Conservation (phyloP, 306 rosid species). For the Acacia acuminata region DNA sequence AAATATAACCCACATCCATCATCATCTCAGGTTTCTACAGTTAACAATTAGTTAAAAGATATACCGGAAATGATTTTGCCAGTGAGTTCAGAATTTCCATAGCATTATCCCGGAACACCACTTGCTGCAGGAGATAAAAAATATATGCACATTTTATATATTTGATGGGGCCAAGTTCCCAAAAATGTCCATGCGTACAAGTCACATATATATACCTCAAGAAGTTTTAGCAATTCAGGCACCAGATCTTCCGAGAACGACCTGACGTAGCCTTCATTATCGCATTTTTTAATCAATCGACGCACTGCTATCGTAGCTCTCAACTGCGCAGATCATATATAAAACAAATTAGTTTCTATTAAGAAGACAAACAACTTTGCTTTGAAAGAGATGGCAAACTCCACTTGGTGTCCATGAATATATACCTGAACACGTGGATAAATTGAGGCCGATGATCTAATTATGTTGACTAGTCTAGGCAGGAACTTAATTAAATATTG, state of each 20-base stretch:
- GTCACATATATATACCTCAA: constrained; percentile 22
- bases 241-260: neutral
- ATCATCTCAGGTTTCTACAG: neutral
- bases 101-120: constrained; percentile 14
- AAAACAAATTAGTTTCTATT: neutral
- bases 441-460: neutral
- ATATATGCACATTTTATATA: neutral
- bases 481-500: constrained; percentile 12
- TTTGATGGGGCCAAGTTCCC: neutral
- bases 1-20: neutral
- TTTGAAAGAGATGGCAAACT: neutral
- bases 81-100: constrained; percentile 14
- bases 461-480: neutral
- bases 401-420: neutral
- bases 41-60: too few relatives aligned
- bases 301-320: constrained; percentile 15
- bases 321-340: constrained; percentile 2
- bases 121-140: constrained; percentile 19
- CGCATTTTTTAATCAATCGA: constrained; percentile 6
- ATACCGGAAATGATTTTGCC: constrained; percentile 28
- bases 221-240: constrained; percentile 9
- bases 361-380: too few relatives aligned
- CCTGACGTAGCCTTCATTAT: neutral
- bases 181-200: neutral
- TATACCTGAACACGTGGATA: constrained; percentile 26